Percentiles rank a stretch among this genome's conserved stretches.
These are phyloP conservation scores for Populus hybrid DNA, from an alignment of 441 rosid genomes.

Conservation along the genomic window DNA sequence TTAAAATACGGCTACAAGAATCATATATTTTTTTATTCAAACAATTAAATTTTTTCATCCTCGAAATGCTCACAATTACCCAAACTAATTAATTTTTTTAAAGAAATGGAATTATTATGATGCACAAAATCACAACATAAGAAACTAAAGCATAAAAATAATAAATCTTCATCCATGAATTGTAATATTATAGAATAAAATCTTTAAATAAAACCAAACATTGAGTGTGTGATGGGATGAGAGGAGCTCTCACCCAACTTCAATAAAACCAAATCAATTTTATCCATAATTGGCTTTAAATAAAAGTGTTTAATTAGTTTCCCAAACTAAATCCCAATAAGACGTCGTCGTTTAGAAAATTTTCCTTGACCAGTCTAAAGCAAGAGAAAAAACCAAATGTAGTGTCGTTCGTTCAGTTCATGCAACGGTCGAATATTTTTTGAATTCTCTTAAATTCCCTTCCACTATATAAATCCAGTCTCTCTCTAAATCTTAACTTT, in stretches of 20 bases:
- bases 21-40: no score
- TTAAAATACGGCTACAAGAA: no score
- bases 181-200: no score
- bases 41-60: neutral
- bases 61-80: neutral
- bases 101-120: neutral
- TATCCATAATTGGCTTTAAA: no score
- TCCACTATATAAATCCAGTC: neutral
- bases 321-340: neutral
- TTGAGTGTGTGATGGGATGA: no score
- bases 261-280: no score
- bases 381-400: neutral
- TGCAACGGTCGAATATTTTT: neutral
- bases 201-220: neutral
- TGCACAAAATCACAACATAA: neutral
- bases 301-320: no score
- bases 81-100: no score
- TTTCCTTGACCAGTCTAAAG: no score
- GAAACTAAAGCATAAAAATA: no score
- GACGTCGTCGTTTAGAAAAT: neutral
- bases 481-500: neutral
- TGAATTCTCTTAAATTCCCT: neutral
- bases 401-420: neutral
- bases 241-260: no score
- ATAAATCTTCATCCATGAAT: neutral